These are phyloP conservation scores for Aspergillus candidus DNA, from an alignment of 2,329 filamentous ascomycete species.

Conservation along the genomic window DNA sequence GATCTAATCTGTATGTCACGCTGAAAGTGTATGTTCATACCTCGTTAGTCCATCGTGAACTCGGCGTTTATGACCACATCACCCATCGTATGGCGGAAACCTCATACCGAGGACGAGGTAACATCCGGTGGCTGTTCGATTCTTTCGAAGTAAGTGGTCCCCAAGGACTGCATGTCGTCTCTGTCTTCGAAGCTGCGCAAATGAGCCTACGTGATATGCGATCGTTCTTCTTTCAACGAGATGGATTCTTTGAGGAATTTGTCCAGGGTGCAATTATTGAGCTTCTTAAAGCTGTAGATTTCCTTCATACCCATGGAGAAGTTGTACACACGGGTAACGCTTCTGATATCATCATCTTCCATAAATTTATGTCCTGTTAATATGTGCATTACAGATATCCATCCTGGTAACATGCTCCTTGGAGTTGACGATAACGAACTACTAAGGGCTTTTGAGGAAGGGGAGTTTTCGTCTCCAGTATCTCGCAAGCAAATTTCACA, in stretches of 20 bases:
- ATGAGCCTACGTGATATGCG: slow-evolving; percentile 23
- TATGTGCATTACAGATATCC: slow-evolving; percentile 21
- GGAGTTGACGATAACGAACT: slow-evolving; percentile 22
- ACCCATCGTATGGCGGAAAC: slow-evolving; percentile 8
- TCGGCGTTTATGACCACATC: slow-evolving; percentile 24
- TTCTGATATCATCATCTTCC: neutral
- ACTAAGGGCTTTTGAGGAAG: slow-evolving; percentile 22
- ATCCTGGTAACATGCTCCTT: slow-evolving; percentile 29
- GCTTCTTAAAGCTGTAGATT: slow-evolving; percentile 24
- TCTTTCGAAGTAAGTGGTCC: slow-evolving; percentile 25
- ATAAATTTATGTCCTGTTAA: slow-evolving; percentile 2
- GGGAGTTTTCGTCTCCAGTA: slow-evolving; percentile 20
- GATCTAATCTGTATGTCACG: slow-evolving; percentile 16
- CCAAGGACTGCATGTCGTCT: slow-evolving; percentile 21
- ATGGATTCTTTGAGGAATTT: slow-evolving; percentile 16
- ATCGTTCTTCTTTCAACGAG: slow-evolving; percentile 8
- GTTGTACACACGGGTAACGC: slow-evolving; percentile 25
- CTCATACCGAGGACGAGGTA: slow-evolving; percentile 17
- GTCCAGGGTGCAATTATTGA: slow-evolving; percentile 17
- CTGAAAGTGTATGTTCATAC: slow-evolving; percentile 20
- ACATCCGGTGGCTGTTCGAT: slow-evolving; percentile 24
- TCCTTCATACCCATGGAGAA: slow-evolving; percentile 24
- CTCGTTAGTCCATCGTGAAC: slow-evolving; percentile 20
- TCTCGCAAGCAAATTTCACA: slow-evolving; percentile 34
- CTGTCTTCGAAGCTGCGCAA: slow-evolving; percentile 24